Percentiles rank a stretch among this genome's conserved stretches.
phyloP scores from a whole-genome alignment of 1,284 basidiomycete genomes.

The Cutaneotrichosporon spelunceum region DNA sequence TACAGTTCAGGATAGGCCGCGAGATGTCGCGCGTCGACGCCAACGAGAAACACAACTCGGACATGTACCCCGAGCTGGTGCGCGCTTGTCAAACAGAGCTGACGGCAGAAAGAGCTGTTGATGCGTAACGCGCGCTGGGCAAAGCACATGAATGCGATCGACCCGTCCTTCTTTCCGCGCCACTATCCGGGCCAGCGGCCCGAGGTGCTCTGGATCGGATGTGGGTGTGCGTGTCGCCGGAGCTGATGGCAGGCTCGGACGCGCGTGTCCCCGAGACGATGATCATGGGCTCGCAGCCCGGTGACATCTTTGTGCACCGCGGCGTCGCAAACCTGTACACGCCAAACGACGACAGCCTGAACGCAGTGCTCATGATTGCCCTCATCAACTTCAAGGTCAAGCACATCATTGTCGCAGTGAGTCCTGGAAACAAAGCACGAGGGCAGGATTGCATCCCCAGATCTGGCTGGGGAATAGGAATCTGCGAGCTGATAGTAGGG shows the following conservation, averaged over 20 bases:
- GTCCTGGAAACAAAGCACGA: conserved; percentile 11
- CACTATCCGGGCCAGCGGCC: conserved; percentile 48
- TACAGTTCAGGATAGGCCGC: neutral
- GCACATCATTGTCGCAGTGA: conserved; percentile 48
- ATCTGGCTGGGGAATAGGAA: too few relatives aligned
- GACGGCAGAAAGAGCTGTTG: conserved; percentile 24
- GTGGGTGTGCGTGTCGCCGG: conserved; percentile 26
- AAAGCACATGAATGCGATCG: conserved; percentile 11
- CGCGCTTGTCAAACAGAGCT: neutral
- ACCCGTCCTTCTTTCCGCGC: conserved; percentile 42
- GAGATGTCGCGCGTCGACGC: neutral
- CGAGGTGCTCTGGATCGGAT: conserved; percentile 50
- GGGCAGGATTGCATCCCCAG: neutral
- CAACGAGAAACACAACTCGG: conserved; percentile 1
- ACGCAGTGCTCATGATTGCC: conserved; percentile 48
- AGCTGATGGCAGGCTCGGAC: conserved; percentile 39
- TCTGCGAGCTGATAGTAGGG: conserved; percentile 35
- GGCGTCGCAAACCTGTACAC: conserved; percentile 49
- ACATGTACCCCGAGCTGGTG: neutral
- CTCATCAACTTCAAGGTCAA: conserved; percentile 49
- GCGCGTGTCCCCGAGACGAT: conserved; percentile 51
- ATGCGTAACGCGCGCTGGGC: conserved; percentile 24
- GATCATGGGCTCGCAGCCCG: conserved; percentile 46
- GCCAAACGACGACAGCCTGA: conserved; percentile 47
- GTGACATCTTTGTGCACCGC: conserved; percentile 48